A percentile compares a stretch with the other conserved stretches of the same genome.
Evolutionary conservation across 2,329 filamentous ascomycete species (phyloP).

Genomic region (Sporothrix luriei): DNA sequence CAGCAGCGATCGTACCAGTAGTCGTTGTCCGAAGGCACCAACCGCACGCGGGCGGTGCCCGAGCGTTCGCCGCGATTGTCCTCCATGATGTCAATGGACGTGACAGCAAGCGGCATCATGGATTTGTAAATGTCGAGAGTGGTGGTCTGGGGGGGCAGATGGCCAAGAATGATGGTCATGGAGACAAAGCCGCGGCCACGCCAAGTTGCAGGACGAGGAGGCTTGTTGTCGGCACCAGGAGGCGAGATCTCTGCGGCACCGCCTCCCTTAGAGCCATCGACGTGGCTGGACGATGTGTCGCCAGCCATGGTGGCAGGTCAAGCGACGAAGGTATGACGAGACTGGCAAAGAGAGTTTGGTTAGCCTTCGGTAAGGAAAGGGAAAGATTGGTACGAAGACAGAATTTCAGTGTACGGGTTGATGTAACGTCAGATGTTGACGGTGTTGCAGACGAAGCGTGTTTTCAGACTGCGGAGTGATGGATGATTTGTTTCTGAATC

Average conservation of each 20-base stretch:
- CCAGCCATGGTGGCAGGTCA: not conserved
- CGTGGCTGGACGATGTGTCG: not conserved
- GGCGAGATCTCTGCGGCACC: not conserved
- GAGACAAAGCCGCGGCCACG: not conserved
- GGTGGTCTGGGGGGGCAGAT: conserved; percentile 41
- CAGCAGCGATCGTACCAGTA: conserved; percentile 52
- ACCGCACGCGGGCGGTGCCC: conserved; percentile 54
- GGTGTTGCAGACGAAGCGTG: too few relatives aligned
- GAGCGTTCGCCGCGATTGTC: conserved; percentile 45
- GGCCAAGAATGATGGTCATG: conserved; percentile 43
- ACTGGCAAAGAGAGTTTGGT: not conserved
- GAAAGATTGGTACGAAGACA: not conserved
- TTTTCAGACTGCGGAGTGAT: not conserved
- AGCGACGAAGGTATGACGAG: not conserved
- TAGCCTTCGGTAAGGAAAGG: not conserved
- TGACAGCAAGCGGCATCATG: conserved; percentile 45
- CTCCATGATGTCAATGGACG: conserved; percentile 59
- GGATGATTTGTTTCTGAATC: not conserved
- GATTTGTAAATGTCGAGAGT: conserved; percentile 54
- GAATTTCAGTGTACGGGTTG: not conserved
- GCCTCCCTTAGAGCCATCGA: not conserved
- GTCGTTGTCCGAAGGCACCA: conserved; percentile 54
- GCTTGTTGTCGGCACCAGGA: conserved; percentile 31
- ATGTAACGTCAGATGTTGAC: too few relatives aligned
- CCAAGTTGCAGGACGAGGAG: conserved; percentile 5